Base-by-base conservation (phyloP, 257 asterid genomes). In the Primulina eburnea region DNA sequence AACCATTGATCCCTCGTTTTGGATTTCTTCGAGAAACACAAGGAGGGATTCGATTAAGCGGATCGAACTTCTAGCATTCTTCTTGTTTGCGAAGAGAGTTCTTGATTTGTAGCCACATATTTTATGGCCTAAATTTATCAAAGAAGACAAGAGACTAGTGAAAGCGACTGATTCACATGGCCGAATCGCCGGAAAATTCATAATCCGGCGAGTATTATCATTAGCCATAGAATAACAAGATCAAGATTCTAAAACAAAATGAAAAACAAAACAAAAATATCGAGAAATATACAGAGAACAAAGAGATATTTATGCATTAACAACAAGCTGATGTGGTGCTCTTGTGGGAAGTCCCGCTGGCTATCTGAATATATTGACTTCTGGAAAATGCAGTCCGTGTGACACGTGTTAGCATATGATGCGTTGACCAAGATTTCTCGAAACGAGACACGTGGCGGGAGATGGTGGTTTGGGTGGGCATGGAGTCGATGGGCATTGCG, bases 181-280 rank as follows among this genome's bases (percentile, higher is more conserved):
- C 68, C 95, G 92, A 67, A 87, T 71, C 5, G 97, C 98, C 89
- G 93, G 98, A 57, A 87, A 85, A 82, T 62, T 79, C 76, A 92
- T 73, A 72, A 82, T 81, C 96, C 98, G 96, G 92, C 98, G 98
- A 18, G 71, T 58, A 59, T 60, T 76, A 52, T 75, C 93, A 62
- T 79, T 43, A 65, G 81, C 64, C 97, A 92, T 92, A 73, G 88
- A 79, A n/a, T 61, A 26, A 33, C 38, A 12, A 4, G 17, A 64
- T 32, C 24, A 62, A 64, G 29, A 52, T 18, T 55, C 12, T 18
- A 1, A 70, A 61, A 17, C 30, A 43, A 17, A 56, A 34, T 6
- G 20, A 8, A 2, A 18, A 8, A 60, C 40, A 33, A 56, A 35
- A 64, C 64, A 64, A 73, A 38, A 17, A 32, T 24, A 21, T 21